These are phyloP conservation scores for Priceomyces castillae DNA, from an alignment of 805 yeast genomes.

Conservation along the genomic window DNA sequence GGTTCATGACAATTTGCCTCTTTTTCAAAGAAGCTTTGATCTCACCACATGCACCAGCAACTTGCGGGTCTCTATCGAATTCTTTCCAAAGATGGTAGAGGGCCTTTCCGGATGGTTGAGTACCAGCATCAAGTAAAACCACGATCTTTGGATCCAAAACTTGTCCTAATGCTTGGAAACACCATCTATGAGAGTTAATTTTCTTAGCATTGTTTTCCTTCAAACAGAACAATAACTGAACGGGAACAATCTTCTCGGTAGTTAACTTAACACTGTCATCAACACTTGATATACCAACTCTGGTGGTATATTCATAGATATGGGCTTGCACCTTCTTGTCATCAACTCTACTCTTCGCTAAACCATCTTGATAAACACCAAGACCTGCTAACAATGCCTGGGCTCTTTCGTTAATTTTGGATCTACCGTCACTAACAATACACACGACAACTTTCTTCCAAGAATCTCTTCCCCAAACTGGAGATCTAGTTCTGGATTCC, in stretches of 20 bases:
- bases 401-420: conserved; percentile 60
- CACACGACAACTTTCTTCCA: conserved; percentile 65
- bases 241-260: conserved; percentile 56
- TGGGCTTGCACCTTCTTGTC: conserved; percentile 63
- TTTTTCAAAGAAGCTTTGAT: conserved; percentile 56
- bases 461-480: conserved; percentile 48
- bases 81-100: conserved; percentile 62
- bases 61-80: conserved; percentile 53
- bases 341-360: conserved; percentile 58
- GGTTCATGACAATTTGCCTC: conserved; percentile 50
- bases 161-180: conserved; percentile 61
- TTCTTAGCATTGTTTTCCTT: conserved; percentile 64
- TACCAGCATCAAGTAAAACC: conserved; percentile 60
- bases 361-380: conserved; percentile 66
- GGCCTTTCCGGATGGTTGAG: conserved; percentile 58
- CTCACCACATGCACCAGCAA: conserved; percentile 75
- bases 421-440: conserved; percentile 62
- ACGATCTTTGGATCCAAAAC: conserved; percentile 57
- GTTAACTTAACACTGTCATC: conserved; percentile 55
- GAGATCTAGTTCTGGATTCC: conserved; percentile 43
- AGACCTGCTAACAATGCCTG: conserved; percentile 62
- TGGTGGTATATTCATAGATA: conserved; percentile 64
- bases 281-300: conserved; percentile 46
- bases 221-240: conserved; percentile 58
- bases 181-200: conserved; percentile 68